phyloP scores from a whole-genome alignment of 257 asterid genomes.

The Rauvolfia tetraphylla region DNA sequence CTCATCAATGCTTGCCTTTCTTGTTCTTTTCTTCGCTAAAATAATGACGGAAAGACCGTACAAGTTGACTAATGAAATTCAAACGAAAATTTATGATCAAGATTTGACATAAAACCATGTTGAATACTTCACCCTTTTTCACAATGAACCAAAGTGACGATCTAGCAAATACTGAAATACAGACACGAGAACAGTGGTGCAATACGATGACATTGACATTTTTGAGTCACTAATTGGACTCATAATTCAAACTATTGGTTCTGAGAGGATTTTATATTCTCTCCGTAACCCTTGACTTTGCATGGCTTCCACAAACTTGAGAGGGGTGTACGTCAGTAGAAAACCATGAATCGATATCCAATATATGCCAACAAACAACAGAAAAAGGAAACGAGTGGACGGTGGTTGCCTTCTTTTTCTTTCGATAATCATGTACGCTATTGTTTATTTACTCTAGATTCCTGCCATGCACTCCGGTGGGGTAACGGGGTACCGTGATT shows the following conservation, averaged over 20 bases:
- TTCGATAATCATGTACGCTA: neutral
- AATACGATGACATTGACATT: slow-evolving; percentile 28
- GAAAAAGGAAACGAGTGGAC: neutral
- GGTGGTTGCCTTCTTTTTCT: neutral
- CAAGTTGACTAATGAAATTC: slow-evolving; percentile 5
- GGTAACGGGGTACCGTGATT: slow-evolving; percentile 43
- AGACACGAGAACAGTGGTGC: slow-evolving; percentile 11
- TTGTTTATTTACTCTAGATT: slow-evolving; percentile 21
- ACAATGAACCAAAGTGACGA: slow-evolving; percentile 23
- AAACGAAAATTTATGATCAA: neutral
- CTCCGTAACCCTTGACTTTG: slow-evolving; percentile 14
- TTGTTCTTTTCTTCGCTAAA: too few relatives aligned
- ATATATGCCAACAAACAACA: neutral
- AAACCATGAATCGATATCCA: neutral
- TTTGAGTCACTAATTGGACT: slow-evolving; percentile 8
- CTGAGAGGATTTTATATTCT: slow-evolving; percentile 7
- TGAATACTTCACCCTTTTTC: slow-evolving; percentile 18
- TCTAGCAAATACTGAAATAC: too few relatives aligned
- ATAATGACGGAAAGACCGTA: neutral
- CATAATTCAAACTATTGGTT: slow-evolving; percentile 15
- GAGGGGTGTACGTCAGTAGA: slow-evolving; percentile 6
- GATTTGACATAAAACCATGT: slow-evolving; percentile 2
- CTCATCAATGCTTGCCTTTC: too few relatives aligned
- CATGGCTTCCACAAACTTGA: slow-evolving; percentile 18
- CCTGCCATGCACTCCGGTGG: slow-evolving; percentile 74